Conservation (phyloP, 768 basidiomycete species). For the Candolleomyces efflorescens region DNA sequence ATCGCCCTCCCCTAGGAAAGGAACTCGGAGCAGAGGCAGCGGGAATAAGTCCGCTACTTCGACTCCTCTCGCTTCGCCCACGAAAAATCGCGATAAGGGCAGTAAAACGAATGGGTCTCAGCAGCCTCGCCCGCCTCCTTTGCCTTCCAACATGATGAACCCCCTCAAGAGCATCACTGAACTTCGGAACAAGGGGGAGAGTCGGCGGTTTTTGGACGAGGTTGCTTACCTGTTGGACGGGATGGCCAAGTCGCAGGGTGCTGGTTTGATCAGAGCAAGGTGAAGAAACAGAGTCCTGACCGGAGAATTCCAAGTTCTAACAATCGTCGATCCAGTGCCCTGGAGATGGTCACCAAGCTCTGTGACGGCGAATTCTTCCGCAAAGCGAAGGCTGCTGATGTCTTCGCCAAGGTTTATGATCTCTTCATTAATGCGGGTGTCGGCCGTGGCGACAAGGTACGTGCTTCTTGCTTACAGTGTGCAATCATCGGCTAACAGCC, state of each 20-base stretch:
- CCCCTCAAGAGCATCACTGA: conserved; percentile 79
- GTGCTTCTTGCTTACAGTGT: background rate
- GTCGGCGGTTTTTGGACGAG: conserved; percentile 75
- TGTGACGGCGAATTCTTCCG: conserved; percentile 74
- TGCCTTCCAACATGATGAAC: conserved; percentile 63
- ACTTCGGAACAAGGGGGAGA: conserved; percentile 76
- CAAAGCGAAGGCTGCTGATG: conserved; percentile 75
- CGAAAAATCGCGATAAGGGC: conserved; percentile 28
- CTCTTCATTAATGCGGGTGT: conserved; percentile 55
- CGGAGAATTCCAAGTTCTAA: background rate
- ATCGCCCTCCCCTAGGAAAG: conserved; percentile 5
- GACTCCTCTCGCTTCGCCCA: conserved; percentile 34
- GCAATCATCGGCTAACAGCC: background rate
- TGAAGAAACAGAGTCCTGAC: conserved; percentile 19
- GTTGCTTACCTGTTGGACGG: conserved; percentile 85
- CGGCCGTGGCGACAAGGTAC: conserved; percentile 49
- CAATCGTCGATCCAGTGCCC: conserved; percentile 42
- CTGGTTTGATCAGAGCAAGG: conserved; percentile 68
- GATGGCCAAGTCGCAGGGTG: conserved; percentile 46
- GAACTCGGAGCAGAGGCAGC: background rate
- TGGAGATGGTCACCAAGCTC: conserved; percentile 72
- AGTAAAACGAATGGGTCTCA: conserved; percentile 19
- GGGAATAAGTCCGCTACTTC: conserved; percentile 18
- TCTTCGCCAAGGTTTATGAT: conserved; percentile 66
- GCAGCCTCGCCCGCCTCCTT: conserved; percentile 20